Base-by-base conservation (phyloP, 345 rosid genomes). In the Populus ilicifolia region DNA sequence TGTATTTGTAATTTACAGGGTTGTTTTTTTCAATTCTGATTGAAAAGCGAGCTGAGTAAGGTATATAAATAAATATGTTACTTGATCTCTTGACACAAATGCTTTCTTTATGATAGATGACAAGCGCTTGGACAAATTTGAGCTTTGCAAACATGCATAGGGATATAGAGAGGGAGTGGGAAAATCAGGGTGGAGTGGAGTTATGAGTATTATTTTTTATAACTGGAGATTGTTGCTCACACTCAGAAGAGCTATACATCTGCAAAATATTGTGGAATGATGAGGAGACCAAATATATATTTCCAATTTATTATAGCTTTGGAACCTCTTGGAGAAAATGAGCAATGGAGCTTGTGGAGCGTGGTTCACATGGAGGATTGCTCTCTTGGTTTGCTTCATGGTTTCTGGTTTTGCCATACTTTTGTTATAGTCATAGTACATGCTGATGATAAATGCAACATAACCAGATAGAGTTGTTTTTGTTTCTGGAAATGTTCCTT, bases 11-110 rank as follows among this genome's bases (percentile, higher is more conserved):
- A 67, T 33, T 68, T 69, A 13, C 46, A 21, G 48, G 69, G 27
- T 69, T 68, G 6, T 72, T 72, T 76, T 76, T 23, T 59, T 77
- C 67, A n/a, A 70, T 48, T 71, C n/a, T 77, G 54, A 68, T 62
- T 30, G 79, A 68, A 50, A 81, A 87, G 83, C 25, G 87, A 89
- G 88, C 74, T 78, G 83, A 77, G 73, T 70, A 76, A 86, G 94
- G 94, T 86, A 88, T 87, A 85, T 87, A 85, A 79, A 81, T 89
- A 82, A 84, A 81, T 85, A 84, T 90, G 83, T 69, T 18, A 52
- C 41, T 21, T 20, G 16, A 39, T 39, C 25, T 69, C 54, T 41
- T 69, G 20, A 69, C 72, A n/a, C 64, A 25, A 69, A 69, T 44
- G 46, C 72, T 69, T 69, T 39, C 72, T 69, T 39, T 69, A 69